Evolutionary conservation across 345 rosid species (phyloP).

Genomic region (Raphanus sativus): DNA sequence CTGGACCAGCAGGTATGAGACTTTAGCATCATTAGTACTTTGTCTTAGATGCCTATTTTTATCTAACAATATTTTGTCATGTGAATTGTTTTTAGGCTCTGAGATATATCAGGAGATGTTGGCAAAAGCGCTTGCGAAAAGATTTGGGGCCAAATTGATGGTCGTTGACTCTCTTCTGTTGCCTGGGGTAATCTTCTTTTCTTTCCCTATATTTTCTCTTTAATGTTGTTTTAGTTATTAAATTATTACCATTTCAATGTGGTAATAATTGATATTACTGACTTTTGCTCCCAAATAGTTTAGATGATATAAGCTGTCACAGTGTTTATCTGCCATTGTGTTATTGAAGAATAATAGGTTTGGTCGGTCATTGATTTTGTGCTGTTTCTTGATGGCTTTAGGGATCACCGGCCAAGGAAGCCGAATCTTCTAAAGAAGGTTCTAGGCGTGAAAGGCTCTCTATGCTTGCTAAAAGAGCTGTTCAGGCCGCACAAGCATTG

Average conservation of each 20-base stretch:
- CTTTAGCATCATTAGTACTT: not conserved
- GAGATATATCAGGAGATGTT: conserved; percentile 97
- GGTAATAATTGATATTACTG: not conserved
- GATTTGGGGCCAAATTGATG: conserved; percentile 76
- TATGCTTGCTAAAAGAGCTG: conserved; percentile 56
- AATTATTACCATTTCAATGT: not conserved
- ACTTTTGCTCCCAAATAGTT: not conserved
- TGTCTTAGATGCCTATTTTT: not conserved
- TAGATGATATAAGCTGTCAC: not conserved
- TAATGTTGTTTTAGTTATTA: not conserved
- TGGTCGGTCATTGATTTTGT: conserved; percentile 7
- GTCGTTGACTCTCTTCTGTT: conserved; percentile 79
- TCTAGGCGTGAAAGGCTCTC: conserved; percentile 68
- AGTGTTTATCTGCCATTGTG: not conserved
- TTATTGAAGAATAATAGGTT: conserved; percentile 1
- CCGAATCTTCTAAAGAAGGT: conserved; percentile 68
- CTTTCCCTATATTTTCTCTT: not conserved
- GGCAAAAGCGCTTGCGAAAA: conserved; percentile 85
- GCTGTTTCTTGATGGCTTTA: conserved; percentile 40
- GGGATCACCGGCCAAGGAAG: conserved; percentile 70
- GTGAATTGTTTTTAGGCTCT: conserved; percentile 56
- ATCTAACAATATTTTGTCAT: not conserved
- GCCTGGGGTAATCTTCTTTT: conserved; percentile 82
- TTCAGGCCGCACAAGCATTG: conserved; percentile 53
- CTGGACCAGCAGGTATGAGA: conserved; percentile 89